Evolutionary conservation across 2,329 filamentous ascomycete genomes (phyloP).

Genomic region (Neurospora sp.): DNA sequence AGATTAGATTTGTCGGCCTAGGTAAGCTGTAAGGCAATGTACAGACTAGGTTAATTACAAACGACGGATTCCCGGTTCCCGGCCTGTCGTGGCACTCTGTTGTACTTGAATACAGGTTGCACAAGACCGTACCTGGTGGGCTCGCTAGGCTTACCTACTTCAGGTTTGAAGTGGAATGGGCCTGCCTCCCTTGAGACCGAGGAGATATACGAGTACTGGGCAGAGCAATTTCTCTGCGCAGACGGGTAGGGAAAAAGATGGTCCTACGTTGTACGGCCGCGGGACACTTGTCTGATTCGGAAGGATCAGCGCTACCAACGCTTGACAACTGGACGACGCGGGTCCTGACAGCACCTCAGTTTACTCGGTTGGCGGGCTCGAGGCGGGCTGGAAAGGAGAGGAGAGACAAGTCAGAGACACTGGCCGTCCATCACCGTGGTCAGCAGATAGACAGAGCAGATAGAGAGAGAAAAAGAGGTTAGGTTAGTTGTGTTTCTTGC

Average conservation of each 20-base stretch:
- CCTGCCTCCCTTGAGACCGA: neutral
- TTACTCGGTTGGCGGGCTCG: neutral
- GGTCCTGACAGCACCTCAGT: neutral
- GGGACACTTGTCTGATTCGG: neutral
- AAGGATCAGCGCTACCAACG: neutral
- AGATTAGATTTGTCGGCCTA: neutral
- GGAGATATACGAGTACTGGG: neutral
- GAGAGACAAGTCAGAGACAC: neutral
- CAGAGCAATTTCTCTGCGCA: neutral
- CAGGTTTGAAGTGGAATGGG: neutral
- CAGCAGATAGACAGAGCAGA: neutral
- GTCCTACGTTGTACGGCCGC: neutral
- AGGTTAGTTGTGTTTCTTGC: neutral
- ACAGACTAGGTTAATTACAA: neutral
- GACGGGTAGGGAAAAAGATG: neutral
- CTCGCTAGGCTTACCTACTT: neutral
- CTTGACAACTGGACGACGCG: neutral
- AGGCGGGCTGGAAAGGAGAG: neutral
- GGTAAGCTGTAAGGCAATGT: neutral
- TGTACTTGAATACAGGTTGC: neutral
- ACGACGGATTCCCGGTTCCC: neutral
- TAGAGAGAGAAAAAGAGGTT: neutral
- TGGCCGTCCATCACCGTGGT: neutral
- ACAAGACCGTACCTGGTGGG: neutral
- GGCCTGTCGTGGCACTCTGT: neutral